Percentiles rank a stretch among this genome's conserved stretches.
Evolutionary conservation across 2,329 filamentous ascomycete genomes (phyloP).

Genomic region (Scortechinia acanthostroma): DNA sequence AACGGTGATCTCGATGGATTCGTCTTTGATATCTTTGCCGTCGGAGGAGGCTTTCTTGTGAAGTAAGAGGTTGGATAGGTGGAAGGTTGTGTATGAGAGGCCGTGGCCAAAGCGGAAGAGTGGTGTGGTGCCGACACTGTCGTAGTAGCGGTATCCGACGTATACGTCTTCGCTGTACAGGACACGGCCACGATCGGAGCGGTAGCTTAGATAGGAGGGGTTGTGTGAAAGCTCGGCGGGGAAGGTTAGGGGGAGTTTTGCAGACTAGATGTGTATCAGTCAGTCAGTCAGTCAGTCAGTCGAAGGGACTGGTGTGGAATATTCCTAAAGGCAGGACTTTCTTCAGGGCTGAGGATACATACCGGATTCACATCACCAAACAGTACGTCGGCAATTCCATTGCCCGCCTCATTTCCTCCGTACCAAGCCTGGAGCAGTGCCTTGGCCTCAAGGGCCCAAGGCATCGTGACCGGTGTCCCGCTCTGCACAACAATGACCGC

Average conservation of each 20-base stretch:
- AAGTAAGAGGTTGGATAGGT: conserved; percentile 36
- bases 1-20: conserved; percentile 34
- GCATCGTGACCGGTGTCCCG: conserved; percentile 69
- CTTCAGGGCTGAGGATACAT: conserved; percentile 67
- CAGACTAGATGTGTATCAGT: too few relatives aligned
- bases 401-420: conserved; percentile 54
- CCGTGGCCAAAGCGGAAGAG: conserved; percentile 77
- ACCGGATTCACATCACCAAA: conserved; percentile 56
- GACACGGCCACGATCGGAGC: conserved; percentile 61
- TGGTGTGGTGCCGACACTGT: conserved; percentile 56
- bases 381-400: conserved; percentile 51
- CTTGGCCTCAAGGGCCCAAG: conserved; percentile 48
- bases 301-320: conserved; percentile 33
- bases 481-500: conserved; percentile 72
- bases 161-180: conserved; percentile 77
- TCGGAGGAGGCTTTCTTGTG: conserved; percentile 22
- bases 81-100: conserved; percentile 69
- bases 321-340: conserved; percentile 61
- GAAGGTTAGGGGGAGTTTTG: conserved; percentile 61
- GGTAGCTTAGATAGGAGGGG: conserved; percentile 70
- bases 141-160: conserved; percentile 75
- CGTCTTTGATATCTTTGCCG: conserved; percentile 26
- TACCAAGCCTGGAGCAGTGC: conserved; percentile 55
- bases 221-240: conserved; percentile 63
- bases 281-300: too few relatives aligned